Conservation (phyloP, 2,329 filamentous ascomycete genomes). For the Lachnum nothofagi region DNA sequence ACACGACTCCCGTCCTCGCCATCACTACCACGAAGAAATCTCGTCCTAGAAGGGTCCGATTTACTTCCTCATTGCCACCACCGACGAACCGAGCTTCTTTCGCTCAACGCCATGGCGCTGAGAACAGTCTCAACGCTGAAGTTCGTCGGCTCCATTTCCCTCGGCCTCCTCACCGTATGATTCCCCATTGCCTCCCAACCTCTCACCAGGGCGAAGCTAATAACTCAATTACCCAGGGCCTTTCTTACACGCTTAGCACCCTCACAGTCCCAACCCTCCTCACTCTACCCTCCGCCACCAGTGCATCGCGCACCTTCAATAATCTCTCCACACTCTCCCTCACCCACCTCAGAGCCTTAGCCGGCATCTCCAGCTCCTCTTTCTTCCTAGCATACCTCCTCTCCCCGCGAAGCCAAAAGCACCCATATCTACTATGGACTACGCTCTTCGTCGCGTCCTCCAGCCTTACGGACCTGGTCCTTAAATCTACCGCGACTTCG, state of each 20-base stretch:
- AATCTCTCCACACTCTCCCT: slow-evolving; percentile 60
- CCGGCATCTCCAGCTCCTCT: slow-evolving; percentile 62
- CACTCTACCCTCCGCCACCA: slow-evolving; percentile 68
- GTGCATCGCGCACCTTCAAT: slow-evolving; percentile 65
- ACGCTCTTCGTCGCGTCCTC: slow-evolving; percentile 58
- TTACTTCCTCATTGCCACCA: too few species aligned
- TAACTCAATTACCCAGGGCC: slow-evolving; percentile 53
- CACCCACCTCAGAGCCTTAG: slow-evolving; percentile 61
- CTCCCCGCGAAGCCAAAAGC: slow-evolving; percentile 68
- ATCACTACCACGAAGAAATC: too few species aligned
- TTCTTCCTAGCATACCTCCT: slow-evolving; percentile 74
- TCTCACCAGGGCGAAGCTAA: not conserved
- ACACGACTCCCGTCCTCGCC: too few species aligned
- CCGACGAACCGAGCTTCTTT: too few species aligned
- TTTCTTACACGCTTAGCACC: slow-evolving; percentile 77
- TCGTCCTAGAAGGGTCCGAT: too few species aligned
- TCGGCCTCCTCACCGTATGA: slow-evolving; percentile 79
- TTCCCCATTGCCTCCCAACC: slow-evolving; percentile 5
- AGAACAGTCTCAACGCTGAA: slow-evolving; percentile 74
- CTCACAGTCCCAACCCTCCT: slow-evolving; percentile 76
- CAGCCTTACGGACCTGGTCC: slow-evolving; percentile 36
- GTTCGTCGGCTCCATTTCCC: slow-evolving; percentile 85
- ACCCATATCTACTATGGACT: slow-evolving; percentile 89
- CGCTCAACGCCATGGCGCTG: slow-evolving; percentile 65
- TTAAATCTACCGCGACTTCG: slow-evolving; percentile 12